phyloP scores from a whole-genome alignment of 23 red algal genomes.

The Gracilaria domingensis region DNA sequence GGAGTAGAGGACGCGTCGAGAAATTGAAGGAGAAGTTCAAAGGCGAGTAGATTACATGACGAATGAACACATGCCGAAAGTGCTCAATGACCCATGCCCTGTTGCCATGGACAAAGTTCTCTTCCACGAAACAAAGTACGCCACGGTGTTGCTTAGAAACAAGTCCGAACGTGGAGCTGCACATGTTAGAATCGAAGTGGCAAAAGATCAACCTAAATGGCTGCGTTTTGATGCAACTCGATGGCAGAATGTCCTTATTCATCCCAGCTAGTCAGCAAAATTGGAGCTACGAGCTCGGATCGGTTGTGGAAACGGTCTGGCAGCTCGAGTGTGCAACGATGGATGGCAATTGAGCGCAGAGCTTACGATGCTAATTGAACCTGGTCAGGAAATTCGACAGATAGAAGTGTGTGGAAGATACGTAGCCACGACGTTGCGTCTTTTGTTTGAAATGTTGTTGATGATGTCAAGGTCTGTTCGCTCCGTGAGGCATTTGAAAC shows the following conservation, averaged over 20 bases:
- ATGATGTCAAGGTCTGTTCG: slow-evolving; percentile 46
- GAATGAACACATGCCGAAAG: background rate
- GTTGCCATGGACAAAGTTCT: slow-evolving; percentile 32
- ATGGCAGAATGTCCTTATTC: slow-evolving; percentile 35
- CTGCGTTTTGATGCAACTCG: slow-evolving; percentile 37
- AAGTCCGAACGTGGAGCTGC: slow-evolving; percentile 1
- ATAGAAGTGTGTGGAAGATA: slow-evolving; percentile 54
- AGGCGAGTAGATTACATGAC: background rate
- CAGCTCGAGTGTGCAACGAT: slow-evolving; percentile 11
- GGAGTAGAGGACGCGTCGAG: slow-evolving; percentile 40
- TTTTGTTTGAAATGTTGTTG: slow-evolving; percentile 55
- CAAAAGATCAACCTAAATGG: slow-evolving; percentile 41
- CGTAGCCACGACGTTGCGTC: slow-evolving; percentile 45
- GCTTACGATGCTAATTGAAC: slow-evolving; percentile 24
- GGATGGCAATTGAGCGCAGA: slow-evolving; percentile 35
- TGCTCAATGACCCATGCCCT: slow-evolving; percentile 36
- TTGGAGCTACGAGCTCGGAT: slow-evolving; percentile 25
- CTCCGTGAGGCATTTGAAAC: slow-evolving; percentile 20
- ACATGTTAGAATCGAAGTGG: slow-evolving; percentile 14
- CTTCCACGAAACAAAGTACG: slow-evolving; percentile 10
- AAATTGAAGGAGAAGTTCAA: slow-evolving; percentile 6
- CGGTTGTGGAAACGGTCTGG: slow-evolving; percentile 34
- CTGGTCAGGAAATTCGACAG: slow-evolving; percentile 15
- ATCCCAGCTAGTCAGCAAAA: slow-evolving; percentile 16
- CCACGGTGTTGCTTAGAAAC: slow-evolving; percentile 30